Evolutionary conservation across 2,329 filamentous ascomycete species (phyloP).

Genomic region (Exophiala dermatitidis): DNA sequence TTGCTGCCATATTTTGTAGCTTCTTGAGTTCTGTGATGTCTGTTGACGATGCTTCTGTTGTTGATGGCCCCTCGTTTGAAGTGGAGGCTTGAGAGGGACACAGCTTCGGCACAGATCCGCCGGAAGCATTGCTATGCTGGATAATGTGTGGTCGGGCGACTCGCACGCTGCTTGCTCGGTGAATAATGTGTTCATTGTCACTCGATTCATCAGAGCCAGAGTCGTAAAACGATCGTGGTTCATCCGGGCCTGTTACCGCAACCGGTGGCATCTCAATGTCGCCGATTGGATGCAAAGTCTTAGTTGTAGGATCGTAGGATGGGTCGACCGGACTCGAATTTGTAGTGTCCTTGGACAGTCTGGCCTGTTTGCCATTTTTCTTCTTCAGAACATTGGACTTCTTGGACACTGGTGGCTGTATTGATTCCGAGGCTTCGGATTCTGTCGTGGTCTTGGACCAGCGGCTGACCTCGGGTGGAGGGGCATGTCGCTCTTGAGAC

Average conservation of each 20-base stretch:
- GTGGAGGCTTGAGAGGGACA: slow-evolving; percentile 7
- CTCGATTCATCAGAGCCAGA: slow-evolving; percentile 19
- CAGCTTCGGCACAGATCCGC: slow-evolving; percentile 15
- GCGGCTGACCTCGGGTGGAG: slow-evolving; percentile 16
- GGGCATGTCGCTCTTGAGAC: slow-evolving; percentile 7
- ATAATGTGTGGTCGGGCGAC: slow-evolving; percentile 23
- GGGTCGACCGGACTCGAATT: slow-evolving; percentile 18
- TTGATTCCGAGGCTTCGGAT: slow-evolving; percentile 17
- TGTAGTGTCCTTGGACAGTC: slow-evolving; percentile 13
- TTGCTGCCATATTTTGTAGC: neutral
- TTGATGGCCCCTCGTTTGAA: neutral
- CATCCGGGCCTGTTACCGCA: slow-evolving; percentile 8
- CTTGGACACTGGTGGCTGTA: slow-evolving; percentile 1
- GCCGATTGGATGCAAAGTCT: slow-evolving; percentile 5
- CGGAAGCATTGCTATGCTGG: slow-evolving; percentile 19
- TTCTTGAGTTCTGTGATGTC: slow-evolving; percentile 4
- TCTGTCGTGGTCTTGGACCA: slow-evolving; percentile 23
- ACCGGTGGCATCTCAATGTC: slow-evolving; percentile 7
- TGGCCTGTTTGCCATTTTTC: slow-evolving; percentile 5
- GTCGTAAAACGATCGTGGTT: slow-evolving; percentile 17
- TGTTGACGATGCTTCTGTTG: neutral
- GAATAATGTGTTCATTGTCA: slow-evolving; percentile 18
- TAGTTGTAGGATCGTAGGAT: slow-evolving; percentile 16
- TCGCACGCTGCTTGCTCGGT: slow-evolving; percentile 26
- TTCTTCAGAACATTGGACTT: slow-evolving; percentile 12